Conservation (phyloP, 495 filamentous ascomycete species). For the Trichoderma gamsii region DNA sequence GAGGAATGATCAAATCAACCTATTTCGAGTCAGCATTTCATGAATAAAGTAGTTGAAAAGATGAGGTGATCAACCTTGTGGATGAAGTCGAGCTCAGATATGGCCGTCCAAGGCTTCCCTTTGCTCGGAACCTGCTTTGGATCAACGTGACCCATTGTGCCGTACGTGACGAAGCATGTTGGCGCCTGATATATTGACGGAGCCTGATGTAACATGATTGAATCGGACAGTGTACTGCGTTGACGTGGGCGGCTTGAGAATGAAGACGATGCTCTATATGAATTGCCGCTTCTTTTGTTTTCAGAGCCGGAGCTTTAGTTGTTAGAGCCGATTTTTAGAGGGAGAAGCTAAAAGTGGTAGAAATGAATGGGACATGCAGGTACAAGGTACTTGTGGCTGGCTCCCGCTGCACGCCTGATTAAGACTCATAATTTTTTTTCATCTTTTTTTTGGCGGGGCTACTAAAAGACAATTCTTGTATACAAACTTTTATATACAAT, state of each 20-base stretch:
- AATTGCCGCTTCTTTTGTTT: background rate
- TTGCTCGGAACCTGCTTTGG: slow-evolving; percentile 64
- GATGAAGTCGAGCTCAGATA: slow-evolving; percentile 27
- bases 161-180: slow-evolving; percentile 72
- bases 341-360: background rate
- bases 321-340: background rate
- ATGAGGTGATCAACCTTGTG: background rate
- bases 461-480: background rate
- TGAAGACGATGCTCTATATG: background rate
- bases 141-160: slow-evolving; percentile 59
- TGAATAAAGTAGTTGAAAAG: background rate
- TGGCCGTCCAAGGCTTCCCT: slow-evolving; percentile 65
- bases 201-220: background rate
- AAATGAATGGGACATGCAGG: background rate
- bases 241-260: no score
- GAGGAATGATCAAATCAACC: slow-evolving; percentile 71
- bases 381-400: background rate
- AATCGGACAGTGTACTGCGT: background rate
- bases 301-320: background rate
- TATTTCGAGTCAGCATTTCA: slow-evolving; percentile 27
- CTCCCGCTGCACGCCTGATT: background rate
- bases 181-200: slow-evolving; percentile 47
- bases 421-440: background rate
- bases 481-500: background rate
- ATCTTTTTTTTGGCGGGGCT: background rate